Percentiles rank a stretch among this genome's conserved stretches.
These are phyloP conservation scores for Xylariaceae sp. DNA, from an alignment of 2,329 filamentous ascomycete species.

Conservation along the genomic window DNA sequence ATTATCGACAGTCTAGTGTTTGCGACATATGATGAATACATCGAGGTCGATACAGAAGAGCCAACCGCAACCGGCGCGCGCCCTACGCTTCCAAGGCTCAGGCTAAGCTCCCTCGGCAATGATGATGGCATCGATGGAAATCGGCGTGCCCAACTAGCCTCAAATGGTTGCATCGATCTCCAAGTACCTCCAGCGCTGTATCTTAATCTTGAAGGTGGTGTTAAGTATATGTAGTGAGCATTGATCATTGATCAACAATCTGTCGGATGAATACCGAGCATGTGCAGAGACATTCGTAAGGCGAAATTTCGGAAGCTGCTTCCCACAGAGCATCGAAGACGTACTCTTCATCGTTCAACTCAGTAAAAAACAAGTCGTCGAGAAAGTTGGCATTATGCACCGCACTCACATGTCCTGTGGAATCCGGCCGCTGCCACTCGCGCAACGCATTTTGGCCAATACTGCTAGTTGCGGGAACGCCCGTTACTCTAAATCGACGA, in stretches of 20 bases:
- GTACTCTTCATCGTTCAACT: not conserved
- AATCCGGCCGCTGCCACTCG: not conserved
- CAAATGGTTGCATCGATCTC: not conserved
- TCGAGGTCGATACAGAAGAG: not conserved
- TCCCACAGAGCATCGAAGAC: not conserved
- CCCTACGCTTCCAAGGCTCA: no score
- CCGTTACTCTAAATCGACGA: not conserved
- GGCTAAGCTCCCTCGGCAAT: not conserved
- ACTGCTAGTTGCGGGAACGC: not conserved
- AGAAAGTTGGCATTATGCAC: slow-evolving; percentile 1
- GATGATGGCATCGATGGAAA: not conserved
- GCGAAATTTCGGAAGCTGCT: not conserved
- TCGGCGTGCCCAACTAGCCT: not conserved
- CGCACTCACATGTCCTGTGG: not conserved
- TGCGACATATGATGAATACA: not conserved
- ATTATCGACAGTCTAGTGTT: not conserved
- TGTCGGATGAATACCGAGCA: not conserved
- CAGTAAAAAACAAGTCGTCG: not conserved
- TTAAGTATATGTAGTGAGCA: not conserved
- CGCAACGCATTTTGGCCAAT: no score
- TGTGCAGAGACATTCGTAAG: not conserved
- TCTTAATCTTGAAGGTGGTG: not conserved
- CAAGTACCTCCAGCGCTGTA: not conserved
- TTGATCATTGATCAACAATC: not conserved
- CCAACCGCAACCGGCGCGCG: not conserved